Percentiles rank a stretch among this genome's conserved stretches.
Conservation (phyloP, 2,329 filamentous ascomycete species). For the Remersonia thermophila region DNA sequence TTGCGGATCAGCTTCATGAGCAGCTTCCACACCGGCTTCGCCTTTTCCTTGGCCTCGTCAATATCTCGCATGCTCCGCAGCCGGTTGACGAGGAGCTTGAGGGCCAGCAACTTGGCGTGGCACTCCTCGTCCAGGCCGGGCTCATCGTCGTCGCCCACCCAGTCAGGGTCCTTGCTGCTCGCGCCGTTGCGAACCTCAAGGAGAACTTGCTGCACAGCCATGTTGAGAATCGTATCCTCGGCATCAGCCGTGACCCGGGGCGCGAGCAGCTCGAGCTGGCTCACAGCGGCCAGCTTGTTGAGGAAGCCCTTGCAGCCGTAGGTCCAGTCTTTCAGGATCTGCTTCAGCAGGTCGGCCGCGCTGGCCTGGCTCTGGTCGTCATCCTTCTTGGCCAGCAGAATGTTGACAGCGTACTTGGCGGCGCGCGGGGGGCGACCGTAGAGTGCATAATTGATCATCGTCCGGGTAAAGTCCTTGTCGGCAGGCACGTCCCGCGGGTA, state of each 20-base stretch:
- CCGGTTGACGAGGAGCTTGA: slow-evolving; percentile 79
- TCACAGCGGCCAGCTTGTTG: slow-evolving; percentile 57
- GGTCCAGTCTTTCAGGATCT: slow-evolving; percentile 59
- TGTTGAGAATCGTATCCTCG: slow-evolving; percentile 65
- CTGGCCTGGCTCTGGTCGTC: slow-evolving; percentile 69
- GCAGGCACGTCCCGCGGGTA: slow-evolving; percentile 74
- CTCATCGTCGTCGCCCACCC: slow-evolving; percentile 50
- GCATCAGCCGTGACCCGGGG: slow-evolving; percentile 60
- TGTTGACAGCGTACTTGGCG: slow-evolving; percentile 87
- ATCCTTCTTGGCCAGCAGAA: slow-evolving; percentile 59
- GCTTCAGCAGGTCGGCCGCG: slow-evolving; percentile 69
- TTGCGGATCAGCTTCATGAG: slow-evolving; percentile 63
- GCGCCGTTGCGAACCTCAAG: slow-evolving; percentile 55
- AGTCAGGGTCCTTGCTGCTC: slow-evolving; percentile 43
- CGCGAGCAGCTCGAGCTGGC: slow-evolving; percentile 64
- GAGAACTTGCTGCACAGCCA: slow-evolving; percentile 64
- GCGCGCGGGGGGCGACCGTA: slow-evolving; percentile 70
- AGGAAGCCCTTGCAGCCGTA: slow-evolving; percentile 66
- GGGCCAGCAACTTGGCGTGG: slow-evolving; percentile 67
- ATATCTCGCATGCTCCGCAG: slow-evolving; percentile 49
- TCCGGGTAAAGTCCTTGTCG: slow-evolving; percentile 68
- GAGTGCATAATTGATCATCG: slow-evolving; percentile 70
- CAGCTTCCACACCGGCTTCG: slow-evolving; percentile 61
- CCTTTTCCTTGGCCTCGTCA: slow-evolving; percentile 43
- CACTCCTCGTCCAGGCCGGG: slow-evolving; percentile 59